Evolutionary conservation across 2,329 filamentous ascomycete genomes (phyloP).

Genomic region (Talaromyces sp.): DNA sequence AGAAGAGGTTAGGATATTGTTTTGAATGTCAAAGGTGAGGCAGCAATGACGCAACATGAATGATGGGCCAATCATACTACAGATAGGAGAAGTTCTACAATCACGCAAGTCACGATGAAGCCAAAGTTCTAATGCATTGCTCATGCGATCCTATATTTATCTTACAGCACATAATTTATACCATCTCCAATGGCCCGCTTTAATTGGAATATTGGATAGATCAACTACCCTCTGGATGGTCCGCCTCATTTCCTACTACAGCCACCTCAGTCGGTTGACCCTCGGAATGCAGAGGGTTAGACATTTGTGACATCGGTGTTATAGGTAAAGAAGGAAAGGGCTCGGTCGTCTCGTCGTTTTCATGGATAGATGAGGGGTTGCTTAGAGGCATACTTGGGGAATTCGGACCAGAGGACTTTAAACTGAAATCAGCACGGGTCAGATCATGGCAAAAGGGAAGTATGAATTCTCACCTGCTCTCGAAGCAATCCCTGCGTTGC

Average conservation of each 20-base stretch:
- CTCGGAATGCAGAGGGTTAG: not conserved
- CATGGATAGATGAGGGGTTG: slow-evolving; percentile 11
- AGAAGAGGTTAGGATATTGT: not conserved
- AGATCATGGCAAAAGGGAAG: not conserved
- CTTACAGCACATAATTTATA: not conserved
- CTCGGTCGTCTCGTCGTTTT: slow-evolving; percentile 19
- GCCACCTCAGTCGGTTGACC: not conserved
- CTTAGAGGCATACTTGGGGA: slow-evolving; percentile 3
- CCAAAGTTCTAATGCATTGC: not conserved
- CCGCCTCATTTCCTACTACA: not conserved
- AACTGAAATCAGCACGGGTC: not conserved
- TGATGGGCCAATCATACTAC: not conserved
- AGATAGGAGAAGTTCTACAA: not conserved
- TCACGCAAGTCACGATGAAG: not conserved
- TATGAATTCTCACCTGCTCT: slow-evolving; percentile 22
- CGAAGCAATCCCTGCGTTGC: slow-evolving; percentile 46
- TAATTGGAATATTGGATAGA: not conserved
- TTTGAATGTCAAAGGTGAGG: not conserved
- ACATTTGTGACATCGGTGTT: slow-evolving; percentile 13
- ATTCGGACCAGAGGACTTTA: slow-evolving; percentile 3
- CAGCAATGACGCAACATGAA: not conserved
- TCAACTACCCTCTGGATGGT: not conserved
- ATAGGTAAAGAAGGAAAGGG: slow-evolving; percentile 30
- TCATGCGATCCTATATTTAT: not conserved
- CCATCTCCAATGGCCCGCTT: not conserved